Evolutionary conservation across 257 asterid species (phyloP).

Genomic region (Solanum phureja): DNA sequence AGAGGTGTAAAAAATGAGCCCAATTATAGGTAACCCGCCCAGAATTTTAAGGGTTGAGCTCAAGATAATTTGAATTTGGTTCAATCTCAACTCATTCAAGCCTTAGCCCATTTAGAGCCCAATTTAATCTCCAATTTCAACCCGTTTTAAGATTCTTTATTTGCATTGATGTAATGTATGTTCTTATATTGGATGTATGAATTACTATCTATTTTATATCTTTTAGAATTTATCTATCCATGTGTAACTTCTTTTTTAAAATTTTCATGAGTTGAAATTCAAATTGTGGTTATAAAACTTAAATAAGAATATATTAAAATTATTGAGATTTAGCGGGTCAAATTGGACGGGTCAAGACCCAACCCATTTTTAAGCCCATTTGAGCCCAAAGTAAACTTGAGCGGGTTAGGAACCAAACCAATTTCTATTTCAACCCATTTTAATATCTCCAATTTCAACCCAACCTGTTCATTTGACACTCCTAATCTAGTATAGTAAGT

Average conservation of each 20-base stretch:
- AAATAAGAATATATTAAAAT: no score
- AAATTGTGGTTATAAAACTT: background rate
- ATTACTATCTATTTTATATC: no score
- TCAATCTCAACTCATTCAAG: background rate
- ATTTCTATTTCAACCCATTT: no score
- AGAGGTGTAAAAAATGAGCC: background rate
- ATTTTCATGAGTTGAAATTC: background rate
- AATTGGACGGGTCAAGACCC: background rate
- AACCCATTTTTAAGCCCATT: background rate
- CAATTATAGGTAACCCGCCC: background rate
- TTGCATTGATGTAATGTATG: background rate
- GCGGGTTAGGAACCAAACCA: background rate
- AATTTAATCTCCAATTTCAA: background rate
- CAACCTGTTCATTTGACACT: background rate
- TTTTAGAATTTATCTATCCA: background rate
- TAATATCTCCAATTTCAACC: no score
- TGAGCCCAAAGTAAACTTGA: no score
- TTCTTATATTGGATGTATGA: no score
- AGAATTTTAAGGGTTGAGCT: background rate
- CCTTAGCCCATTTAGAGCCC: background rate
- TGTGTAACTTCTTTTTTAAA: background rate
- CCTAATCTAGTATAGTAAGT: background rate
- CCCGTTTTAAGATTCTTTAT: background rate
- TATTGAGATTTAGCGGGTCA: background rate
- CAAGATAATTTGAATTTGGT: background rate